Conservation (phyloP, 2,329 filamentous ascomycete species). For the Macrophomina tecta region DNA sequence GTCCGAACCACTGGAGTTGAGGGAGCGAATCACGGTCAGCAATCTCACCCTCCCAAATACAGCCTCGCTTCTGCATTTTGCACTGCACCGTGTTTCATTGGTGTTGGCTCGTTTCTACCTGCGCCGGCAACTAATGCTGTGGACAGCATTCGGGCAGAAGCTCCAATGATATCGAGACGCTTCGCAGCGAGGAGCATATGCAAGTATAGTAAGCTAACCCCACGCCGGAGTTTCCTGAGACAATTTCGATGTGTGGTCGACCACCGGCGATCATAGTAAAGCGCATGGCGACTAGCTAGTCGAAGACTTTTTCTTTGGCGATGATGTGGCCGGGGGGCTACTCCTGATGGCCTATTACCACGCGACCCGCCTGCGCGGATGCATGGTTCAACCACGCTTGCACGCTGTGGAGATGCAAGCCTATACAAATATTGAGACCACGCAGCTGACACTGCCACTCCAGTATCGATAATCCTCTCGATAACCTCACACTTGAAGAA, state of each 20-base stretch:
- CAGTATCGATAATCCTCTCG: slow-evolving; percentile 63
- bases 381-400: not conserved
- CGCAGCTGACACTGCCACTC: not conserved
- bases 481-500: slow-evolving; percentile 58
- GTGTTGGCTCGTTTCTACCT: not conserved
- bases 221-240: not conserved
- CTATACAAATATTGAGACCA: not conserved
- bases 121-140: slow-evolving; percentile 23
- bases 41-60: not conserved
- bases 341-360: not conserved
- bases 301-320: too few species aligned
- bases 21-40: slow-evolving; percentile 24
- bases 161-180: slow-evolving; percentile 21
- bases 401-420: too few species aligned
- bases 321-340: not conserved
- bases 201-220: slow-evolving; percentile 23
- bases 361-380: not conserved
- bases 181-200: slow-evolving; percentile 6
- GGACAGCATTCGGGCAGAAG: slow-evolving; percentile 5
- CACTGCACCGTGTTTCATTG: not conserved
- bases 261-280: not conserved
- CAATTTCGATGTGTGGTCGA: not conserved
- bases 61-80: not conserved
- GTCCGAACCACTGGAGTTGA: slow-evolving; percentile 12
- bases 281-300: not conserved